Evolutionary conservation across 2,329 filamentous ascomycete species (phyloP), one percentile per base, ranked within the genome.

Genomic region (Epichloe uncinata): DNA sequence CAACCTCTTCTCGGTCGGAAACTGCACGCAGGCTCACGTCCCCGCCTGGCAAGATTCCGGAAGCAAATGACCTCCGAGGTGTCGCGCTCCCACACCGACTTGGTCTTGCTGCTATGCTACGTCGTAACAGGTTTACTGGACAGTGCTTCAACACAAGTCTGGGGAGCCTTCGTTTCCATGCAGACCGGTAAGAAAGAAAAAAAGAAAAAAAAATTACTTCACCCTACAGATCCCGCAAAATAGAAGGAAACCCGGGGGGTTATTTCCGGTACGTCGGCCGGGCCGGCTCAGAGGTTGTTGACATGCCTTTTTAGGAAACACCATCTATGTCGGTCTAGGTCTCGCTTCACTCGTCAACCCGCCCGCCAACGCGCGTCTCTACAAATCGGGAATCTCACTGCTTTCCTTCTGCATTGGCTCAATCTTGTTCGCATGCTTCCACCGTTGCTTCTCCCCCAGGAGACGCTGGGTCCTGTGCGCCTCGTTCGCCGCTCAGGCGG

Each of bases 161-260:
- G 84, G 82, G 84, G 85, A 12, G 82, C 82, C 2, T 91, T 91
- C 58, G 85, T 88, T 40, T 86, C 82, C 58, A 90, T 90, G 85
- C 86, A 90, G 61, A 90, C 85, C 34, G 85, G 84, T 78, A 59
- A 55, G 70, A 65, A 26, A 16, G n/a, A n/a, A n/a, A n/a, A n/a
- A n/a, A n/a, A n/a, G n/a, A n/a, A n/a, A n/a, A n/a, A n/a, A n/a
- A 33, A 11, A 22, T 2, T 26, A 18, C 26, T 36, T n/a, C 0
- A 8, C 50, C 15, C 35, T 16, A 0, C 12, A 6, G 12, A 36
- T 9, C 8, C 26, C 26, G 26, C 26, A 30, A 3, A 3, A 30
- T 3, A 30, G 8, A 9, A 30, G 26, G 26, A 9, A 30, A 9
- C 8, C 0, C 3, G 26, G 26, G 22, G 22, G 22, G 22, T 2